Percentiles rank a stretch among this genome's conserved stretches.
Evolutionary conservation across 345 rosid genomes (phyloP).

Genomic region (Murraya paniculata): DNA sequence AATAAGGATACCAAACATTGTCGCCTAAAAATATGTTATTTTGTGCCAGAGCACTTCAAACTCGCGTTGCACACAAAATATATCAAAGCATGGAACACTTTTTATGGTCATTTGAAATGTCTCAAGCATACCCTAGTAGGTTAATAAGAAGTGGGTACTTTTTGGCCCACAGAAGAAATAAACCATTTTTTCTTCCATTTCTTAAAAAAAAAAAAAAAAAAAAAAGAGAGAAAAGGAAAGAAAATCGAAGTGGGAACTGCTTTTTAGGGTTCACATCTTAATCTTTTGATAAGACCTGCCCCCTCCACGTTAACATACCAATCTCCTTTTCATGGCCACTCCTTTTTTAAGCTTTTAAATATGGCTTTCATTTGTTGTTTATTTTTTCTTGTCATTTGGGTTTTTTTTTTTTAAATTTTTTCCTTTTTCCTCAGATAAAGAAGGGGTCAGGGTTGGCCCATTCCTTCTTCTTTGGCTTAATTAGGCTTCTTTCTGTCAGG

Average conservation of each 20-base stretch:
- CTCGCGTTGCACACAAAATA: not conserved
- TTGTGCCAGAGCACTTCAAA: not conserved
- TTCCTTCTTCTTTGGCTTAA: slow-evolving; percentile 8
- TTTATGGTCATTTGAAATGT: not conserved
- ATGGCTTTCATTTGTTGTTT: not conserved
- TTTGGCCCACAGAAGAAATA: slow-evolving; percentile 19
- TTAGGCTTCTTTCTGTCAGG: slow-evolving; percentile 2
- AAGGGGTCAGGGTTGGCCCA: slow-evolving; percentile 4
- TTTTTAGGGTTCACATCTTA: slow-evolving; percentile 58
- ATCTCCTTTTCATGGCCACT: not conserved
- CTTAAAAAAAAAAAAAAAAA: too few relatives aligned
- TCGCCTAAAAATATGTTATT: not conserved
- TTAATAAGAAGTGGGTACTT: slow-evolving; percentile 9
- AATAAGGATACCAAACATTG: too few relatives aligned
- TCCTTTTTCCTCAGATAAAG: not conserved
- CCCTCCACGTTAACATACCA: slow-evolving; percentile 40
- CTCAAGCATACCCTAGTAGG: not conserved
- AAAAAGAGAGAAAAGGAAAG: not conserved
- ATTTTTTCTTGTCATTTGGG: not conserved
- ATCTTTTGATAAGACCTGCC: slow-evolving; percentile 61
- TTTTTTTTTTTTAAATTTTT: not conserved
- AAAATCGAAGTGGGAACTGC: slow-evolving; percentile 51
- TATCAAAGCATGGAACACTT: not conserved
- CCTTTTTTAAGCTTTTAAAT: slow-evolving; percentile 4
- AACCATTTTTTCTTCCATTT: not conserved